Base-by-base conservation (phyloP, 2,329 filamentous ascomycete species). In the Penicillium sp. region DNA sequence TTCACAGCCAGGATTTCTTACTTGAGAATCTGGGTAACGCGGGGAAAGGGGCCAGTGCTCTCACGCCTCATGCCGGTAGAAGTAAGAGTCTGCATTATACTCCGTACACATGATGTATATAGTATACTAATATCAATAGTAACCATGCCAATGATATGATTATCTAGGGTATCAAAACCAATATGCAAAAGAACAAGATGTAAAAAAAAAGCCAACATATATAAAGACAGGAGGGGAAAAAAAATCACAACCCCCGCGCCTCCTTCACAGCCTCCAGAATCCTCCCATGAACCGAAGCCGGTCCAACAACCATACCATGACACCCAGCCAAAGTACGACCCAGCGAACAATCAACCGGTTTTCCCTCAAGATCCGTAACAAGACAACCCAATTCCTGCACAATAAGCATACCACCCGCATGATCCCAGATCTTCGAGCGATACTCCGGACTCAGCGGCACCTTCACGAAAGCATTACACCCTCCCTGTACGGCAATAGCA, bases 371-470 rank as follows among this genome's bases (percentile, higher is more conserved):
- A 67, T 85, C 82, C 2, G 75, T 80, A 25, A 84, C 77, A 49
- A 75, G 71, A 9, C 79, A 80, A 7, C 82, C 82, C 2, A 78
- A 74, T 64, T 84, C 82, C 55, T 78, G 69, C 54, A 76, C 80
- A 43, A 84, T 75, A 27, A 84, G 66, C 63, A 81, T 78, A 0
- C 81, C 82, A 6, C 81, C 82, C 1, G 80, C 80, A 68, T 84
- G 82, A 67, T 84, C 82, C 82, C 82, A 84, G n/a, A 82, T 72
- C 56, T 78, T 77, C 0, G 79, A 80, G 33, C 75, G 79, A 60
- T 81, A 75, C 9, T 71, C 68, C 33, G 71, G 62, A 4, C 75
- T 74, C 53, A 72, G 73, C 9, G 80, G 79, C 27, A 82, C 77
- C 43, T 81, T 78, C 17, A 84, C 64, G 66, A 81, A 75, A 27